Evolutionary conservation across 1,284 basidiomycete species (phyloP), one percentile per base, ranked within the genome.

Genomic region (Mixia osmundae): DNA sequence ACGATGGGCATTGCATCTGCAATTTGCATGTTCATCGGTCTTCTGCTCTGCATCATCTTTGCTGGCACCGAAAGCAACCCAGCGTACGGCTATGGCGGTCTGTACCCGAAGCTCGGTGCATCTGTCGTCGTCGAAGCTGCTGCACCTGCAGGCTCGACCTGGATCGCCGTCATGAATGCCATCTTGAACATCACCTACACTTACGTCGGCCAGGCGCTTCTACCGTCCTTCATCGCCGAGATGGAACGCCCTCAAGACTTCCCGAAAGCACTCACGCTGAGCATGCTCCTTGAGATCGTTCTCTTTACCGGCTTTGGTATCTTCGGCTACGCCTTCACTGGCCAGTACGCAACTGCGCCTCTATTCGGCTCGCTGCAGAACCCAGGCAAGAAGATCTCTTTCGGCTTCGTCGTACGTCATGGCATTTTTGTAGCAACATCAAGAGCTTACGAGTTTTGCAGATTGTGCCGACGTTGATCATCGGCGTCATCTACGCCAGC

Each of bases 11-110:
- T 53, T 18, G 34, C 26, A 16, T 61, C 59, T 35, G 66, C 68
- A 4, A 53, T 58, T 25, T 63, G 60, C n/a, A 69, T 69, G 65
- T 61, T 56, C 19, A 61, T 69, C 37, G 63, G 66, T n/a, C 64
- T 69, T 35, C 48, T 71, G 20, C 57, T 69, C 14, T 58, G 62
- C 0, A 60, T 68, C 38, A 57, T 68, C 32, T 70, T 64, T 46
- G 51, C 61, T 9, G 68, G 65, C 14, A 59, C 68, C 16, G 61
- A 68, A 50, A 57, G 56, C 31, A 57, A 63, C 42, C 63, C 63
- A 12, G 25, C 22, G 19, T 43, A 26, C 21, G 42, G 38, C 8
- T 42, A 39, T 25, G 11, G 23, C n/a, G 41, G 37, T 3, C 22
- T 29, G 11, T 39, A 32, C 25, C 38, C 41, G n/a, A 33, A 28